Conservation (phyloP, 805 yeast species). For the Wickerhamomyces silvicola region DNA sequence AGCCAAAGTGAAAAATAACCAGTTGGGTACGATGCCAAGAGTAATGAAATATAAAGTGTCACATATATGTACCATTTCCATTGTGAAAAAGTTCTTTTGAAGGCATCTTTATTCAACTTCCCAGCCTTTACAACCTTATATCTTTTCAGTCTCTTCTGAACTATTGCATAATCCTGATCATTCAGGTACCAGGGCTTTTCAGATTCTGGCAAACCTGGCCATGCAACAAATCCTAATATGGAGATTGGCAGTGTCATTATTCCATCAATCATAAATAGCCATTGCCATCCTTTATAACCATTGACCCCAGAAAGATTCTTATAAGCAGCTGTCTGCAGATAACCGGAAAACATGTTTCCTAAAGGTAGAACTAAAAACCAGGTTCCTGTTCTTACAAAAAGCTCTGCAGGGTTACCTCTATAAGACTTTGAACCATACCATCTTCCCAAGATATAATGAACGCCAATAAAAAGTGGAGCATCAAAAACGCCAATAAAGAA, state of each 20-base stretch:
- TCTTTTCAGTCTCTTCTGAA: not conserved
- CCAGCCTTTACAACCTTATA: not conserved
- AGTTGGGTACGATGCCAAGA: conserved; percentile 53
- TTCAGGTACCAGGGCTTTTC: conserved; percentile 1
- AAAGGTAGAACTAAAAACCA: conserved; percentile 48
- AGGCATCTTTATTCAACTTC: not conserved
- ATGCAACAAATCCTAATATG: conserved; percentile 41
- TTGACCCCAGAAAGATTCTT: conserved; percentile 31
- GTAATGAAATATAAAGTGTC: conserved; percentile 41
- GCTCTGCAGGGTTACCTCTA: conserved; percentile 36
- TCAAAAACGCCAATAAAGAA: conserved; percentile 54
- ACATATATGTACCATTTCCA: conserved; percentile 51
- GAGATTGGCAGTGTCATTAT: conserved; percentile 48
- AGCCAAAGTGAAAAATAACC: conserved; percentile 46
- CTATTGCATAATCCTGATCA: not conserved
- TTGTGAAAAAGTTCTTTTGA: conserved; percentile 24
- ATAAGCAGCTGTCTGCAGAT: conserved; percentile 1
- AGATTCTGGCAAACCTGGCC: conserved; percentile 25
- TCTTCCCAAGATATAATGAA: conserved; percentile 40
- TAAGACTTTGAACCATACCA: conserved; percentile 41
- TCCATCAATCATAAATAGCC: conserved; percentile 57
- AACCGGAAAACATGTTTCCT: conserved; percentile 39
- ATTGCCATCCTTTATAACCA: conserved; percentile 52
- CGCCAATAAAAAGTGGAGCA: conserved; percentile 43
- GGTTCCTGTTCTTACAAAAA: conserved; percentile 34